A percentile compares a stretch with the other conserved stretches of the same genome.
phyloP scores from a whole-genome alignment of 495 filamentous ascomycete genomes.

The Penicillium manginii region DNA sequence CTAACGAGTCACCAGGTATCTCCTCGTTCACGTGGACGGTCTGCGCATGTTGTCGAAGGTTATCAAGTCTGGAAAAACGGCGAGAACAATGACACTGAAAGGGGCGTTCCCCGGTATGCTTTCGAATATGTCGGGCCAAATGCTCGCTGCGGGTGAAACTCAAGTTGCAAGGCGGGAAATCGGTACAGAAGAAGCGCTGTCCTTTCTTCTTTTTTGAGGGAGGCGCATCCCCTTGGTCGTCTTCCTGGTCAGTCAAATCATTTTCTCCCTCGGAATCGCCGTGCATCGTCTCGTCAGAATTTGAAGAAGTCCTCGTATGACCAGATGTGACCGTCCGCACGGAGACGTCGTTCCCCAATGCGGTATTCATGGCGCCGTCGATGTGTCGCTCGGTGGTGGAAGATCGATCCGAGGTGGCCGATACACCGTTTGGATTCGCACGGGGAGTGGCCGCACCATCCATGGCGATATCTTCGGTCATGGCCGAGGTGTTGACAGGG shows the following conservation, averaged over 20 bases:
- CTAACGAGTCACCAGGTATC: conserved; percentile 89
- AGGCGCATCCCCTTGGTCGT: conserved; percentile 66
- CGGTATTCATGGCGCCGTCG: conserved; percentile 15
- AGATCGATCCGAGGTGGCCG: conserved; percentile 36
- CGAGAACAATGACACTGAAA: conserved; percentile 97
- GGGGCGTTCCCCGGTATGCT: conserved; percentile 96
- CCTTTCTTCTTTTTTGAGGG: conserved; percentile 93
- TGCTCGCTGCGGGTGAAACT: conserved; percentile 98
- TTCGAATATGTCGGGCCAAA: conserved; percentile 91
- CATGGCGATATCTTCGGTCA: conserved; percentile 54
- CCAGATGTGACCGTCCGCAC: conserved; percentile 17
- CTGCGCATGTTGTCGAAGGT: conserved; percentile 94
- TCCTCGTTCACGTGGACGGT: conserved; percentile 98
- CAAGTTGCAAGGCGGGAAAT: conserved; percentile 90
- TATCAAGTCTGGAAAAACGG: conserved; percentile 95
- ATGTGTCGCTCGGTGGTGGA: conserved; percentile 28
- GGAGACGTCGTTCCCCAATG: conserved; percentile 16
- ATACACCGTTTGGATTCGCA: conserved; percentile 50
- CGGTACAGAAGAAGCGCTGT: conserved; percentile 95
- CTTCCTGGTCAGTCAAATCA: conserved; percentile 76
- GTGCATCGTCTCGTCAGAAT: conserved; percentile 77
- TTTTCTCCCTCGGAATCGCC: conserved; percentile 71
- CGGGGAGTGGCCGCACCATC: conserved; percentile 65
- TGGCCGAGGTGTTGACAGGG: conserved; percentile 75
- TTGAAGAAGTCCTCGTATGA: conserved; percentile 36